phyloP scores from a whole-genome alignment of 139 green algal species.

The Zygnema cylindricum region DNA sequence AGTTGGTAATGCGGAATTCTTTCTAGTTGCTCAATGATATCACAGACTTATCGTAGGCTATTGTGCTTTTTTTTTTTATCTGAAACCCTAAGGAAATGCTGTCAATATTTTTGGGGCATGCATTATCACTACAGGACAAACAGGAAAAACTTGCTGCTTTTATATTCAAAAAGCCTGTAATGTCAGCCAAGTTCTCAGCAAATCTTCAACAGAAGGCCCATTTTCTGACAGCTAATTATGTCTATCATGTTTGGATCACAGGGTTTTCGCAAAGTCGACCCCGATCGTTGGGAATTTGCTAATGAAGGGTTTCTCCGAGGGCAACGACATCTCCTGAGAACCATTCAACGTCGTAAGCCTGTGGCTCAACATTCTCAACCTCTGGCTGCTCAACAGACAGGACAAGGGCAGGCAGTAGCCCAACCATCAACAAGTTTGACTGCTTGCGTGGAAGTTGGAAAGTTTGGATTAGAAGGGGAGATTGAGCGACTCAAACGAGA shows the following conservation, averaged over 20 bases:
- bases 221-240: not conserved
- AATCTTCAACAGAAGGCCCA: not conserved
- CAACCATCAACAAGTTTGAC: not conserved
- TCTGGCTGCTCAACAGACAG: not conserved
- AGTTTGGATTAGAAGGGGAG: constrained; percentile 57
- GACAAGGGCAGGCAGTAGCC: not conserved
- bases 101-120: no score
- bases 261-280: constrained; percentile 94
- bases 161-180: no score
- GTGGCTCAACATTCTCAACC: not conserved
- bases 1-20: no score
- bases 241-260: not conserved
- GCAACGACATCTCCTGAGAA: constrained; percentile 51
- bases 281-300: constrained; percentile 97
- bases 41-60: no score
- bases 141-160: no score
- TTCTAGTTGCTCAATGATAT: no score
- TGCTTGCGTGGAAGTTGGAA: constrained; percentile 54
- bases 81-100: no score
- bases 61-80: no score
- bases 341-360: constrained; percentile 60
- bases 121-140: no score
- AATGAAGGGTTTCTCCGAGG: constrained; percentile 85
- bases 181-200: no score
- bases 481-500: constrained; percentile 59